Evolutionary conservation across 208 protist genomes (phyloP).

Genomic region (Leishmania mexicana): DNA sequence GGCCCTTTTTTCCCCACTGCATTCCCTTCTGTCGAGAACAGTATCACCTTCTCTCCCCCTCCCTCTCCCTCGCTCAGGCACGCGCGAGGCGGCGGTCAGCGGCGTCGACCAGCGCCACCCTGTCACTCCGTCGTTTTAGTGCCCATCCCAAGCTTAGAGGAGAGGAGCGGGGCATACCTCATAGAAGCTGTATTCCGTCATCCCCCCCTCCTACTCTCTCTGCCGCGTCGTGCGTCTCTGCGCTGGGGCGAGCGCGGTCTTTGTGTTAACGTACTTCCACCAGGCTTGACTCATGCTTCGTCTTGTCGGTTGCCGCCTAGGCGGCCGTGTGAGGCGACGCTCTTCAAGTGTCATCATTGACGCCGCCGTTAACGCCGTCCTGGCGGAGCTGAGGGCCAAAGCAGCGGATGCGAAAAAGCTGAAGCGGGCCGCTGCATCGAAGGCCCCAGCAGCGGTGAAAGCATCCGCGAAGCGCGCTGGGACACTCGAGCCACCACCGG

Average conservation of each 20-base stretch:
- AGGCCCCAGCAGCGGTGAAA: background rate
- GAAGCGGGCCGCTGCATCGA: background rate
- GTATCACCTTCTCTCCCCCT: background rate
- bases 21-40: background rate
- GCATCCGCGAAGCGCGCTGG: background rate
- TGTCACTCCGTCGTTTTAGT: background rate
- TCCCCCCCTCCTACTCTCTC: background rate
- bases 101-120: background rate
- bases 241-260: background rate
- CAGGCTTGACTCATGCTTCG: conserved; percentile 15
- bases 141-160: background rate
- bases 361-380: conserved; percentile 13
- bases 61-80: background rate
- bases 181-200: background rate
- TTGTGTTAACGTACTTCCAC: background rate
- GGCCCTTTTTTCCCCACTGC: background rate
- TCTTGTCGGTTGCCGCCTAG: conserved; percentile 20
- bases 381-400: conserved; percentile 10
- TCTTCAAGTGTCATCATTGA: conserved; percentile 7
- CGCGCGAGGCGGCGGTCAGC: background rate
- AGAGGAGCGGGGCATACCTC: background rate
- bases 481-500: background rate
- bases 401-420: background rate
- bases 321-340: conserved; percentile 17
- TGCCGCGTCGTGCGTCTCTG: background rate